Conservation (phyloP, 2,329 filamentous ascomycete species). For the Penicillium sp. region DNA sequence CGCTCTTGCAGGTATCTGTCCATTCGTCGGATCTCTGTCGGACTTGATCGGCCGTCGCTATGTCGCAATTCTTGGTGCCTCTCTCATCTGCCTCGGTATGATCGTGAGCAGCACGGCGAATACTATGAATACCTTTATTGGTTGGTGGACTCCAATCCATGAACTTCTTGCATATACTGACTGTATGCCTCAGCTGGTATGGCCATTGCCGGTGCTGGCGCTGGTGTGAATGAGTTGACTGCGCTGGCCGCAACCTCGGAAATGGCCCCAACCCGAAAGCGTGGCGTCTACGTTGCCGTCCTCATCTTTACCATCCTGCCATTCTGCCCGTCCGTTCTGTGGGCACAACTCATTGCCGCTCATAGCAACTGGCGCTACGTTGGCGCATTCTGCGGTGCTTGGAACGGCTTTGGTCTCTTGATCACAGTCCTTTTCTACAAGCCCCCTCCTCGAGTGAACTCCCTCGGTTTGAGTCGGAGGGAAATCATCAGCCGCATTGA, state of each 20-base stretch:
- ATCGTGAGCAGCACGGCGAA: slow-evolving; percentile 62
- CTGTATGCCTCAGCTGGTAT: slow-evolving; percentile 49
- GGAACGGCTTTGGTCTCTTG: slow-evolving; percentile 48
- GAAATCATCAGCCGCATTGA: slow-evolving; percentile 54
- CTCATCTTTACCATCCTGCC: slow-evolving; percentile 66
- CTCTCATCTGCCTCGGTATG: slow-evolving; percentile 61
- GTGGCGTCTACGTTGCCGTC: slow-evolving; percentile 64
- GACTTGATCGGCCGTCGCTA: slow-evolving; percentile 66
- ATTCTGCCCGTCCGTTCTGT: slow-evolving; percentile 65
- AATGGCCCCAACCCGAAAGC: slow-evolving; percentile 66
- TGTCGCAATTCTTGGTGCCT: slow-evolving; percentile 60
- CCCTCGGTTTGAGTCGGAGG: slow-evolving; percentile 40
- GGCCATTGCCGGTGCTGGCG: slow-evolving; percentile 65
- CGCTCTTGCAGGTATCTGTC: slow-evolving; percentile 59
- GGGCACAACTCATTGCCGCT: slow-evolving; percentile 60
- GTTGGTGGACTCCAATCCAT: slow-evolving; percentile 44
- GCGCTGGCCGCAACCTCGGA: slow-evolving; percentile 70
- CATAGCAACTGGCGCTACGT: slow-evolving; percentile 51
- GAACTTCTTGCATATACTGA: not conserved
- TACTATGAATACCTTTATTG: slow-evolving; percentile 65
- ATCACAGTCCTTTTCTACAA: slow-evolving; percentile 51
- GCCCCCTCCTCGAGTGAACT: slow-evolving; percentile 51
- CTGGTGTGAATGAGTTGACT: slow-evolving; percentile 70
- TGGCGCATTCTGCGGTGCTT: slow-evolving; percentile 47
- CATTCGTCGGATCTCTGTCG: slow-evolving; percentile 68